Conservation (phyloP, 108 stramenopile species). For the Aurantiochytrium sp. region DNA sequence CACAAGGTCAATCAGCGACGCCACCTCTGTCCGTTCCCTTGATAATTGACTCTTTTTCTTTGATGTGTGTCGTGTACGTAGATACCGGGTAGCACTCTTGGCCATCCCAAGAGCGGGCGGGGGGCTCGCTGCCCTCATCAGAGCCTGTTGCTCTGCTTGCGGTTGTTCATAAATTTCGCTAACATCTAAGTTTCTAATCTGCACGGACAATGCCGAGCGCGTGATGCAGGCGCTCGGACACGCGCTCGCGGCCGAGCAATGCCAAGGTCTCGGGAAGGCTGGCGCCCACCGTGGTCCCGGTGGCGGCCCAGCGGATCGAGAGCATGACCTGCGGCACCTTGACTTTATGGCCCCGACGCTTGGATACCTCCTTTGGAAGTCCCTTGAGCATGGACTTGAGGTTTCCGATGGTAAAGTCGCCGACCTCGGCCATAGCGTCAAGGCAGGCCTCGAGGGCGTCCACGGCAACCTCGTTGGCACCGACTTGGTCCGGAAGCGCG, state of each 20-base stretch:
- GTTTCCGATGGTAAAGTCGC: background rate
- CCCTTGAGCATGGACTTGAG: background rate
- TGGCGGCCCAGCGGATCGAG: slow-evolving; percentile 17
- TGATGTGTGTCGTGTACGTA: too few species aligned
- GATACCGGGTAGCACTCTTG: too few species aligned
- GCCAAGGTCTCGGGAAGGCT: background rate
- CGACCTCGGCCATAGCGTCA: background rate
- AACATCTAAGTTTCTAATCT: too few species aligned
- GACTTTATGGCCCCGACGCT: background rate
- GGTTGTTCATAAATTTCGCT: too few species aligned
- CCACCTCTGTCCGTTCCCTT: too few species aligned
- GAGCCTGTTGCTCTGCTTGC: too few species aligned
- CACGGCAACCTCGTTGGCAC: background rate
- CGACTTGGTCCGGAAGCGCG: background rate
- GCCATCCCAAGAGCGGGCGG: too few species aligned
- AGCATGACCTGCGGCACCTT: slow-evolving; percentile 11
- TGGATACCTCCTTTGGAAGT: background rate
- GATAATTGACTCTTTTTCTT: too few species aligned
- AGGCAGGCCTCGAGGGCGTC: background rate
- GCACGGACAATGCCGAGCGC: background rate
- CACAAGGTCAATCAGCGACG: too few species aligned
- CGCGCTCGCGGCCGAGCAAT: background rate
- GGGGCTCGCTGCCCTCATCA: too few species aligned
- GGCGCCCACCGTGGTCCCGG: background rate
- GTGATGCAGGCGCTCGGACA: background rate